These are phyloP conservation scores for Juglanconis sp. DNA, from an alignment of 2,329 filamentous ascomycete species.

Conservation along the genomic window DNA sequence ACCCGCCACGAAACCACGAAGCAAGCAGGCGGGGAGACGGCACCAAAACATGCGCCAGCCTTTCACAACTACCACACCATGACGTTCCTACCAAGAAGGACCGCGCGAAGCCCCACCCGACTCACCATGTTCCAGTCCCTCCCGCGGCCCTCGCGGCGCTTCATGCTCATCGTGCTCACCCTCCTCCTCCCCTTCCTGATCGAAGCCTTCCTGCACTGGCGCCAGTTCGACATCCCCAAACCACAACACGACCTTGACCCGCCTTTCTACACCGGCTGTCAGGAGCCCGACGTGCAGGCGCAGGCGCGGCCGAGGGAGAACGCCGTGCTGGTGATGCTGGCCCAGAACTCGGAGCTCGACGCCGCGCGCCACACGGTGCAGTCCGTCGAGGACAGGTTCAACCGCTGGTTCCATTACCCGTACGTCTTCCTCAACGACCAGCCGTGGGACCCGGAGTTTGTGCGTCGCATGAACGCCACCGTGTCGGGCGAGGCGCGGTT, in stretches of 20 bases:
- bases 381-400: constrained; percentile 42
- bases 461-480: constrained; percentile 33
- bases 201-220: constrained; percentile 34
- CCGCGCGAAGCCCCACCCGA: constrained; percentile 28
- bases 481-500: constrained; percentile 37
- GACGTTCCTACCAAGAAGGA: constrained; percentile 24
- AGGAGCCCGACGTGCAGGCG: constrained; percentile 31
- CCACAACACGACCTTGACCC: constrained; percentile 35
- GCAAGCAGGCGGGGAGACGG: no score
- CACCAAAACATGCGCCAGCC: constrained; percentile 2
- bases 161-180: constrained; percentile 28
- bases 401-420: constrained; percentile 45
- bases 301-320: constrained; percentile 35
- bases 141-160: constrained; percentile 15
- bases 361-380: constrained; percentile 37
- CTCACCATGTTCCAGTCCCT: constrained; percentile 32
- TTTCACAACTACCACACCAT: background rate
- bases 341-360: constrained; percentile 40
- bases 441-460: constrained; percentile 37
- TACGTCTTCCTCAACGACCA: constrained; percentile 46
- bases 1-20: background rate
- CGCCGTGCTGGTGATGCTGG: constrained; percentile 44
- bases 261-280: constrained; percentile 38
- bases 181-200: constrained; percentile 29
- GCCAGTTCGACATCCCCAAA: constrained; percentile 31